phyloP scores from a whole-genome alignment of 164 flowering plant species.

The Dillenia suffruticosa region DNA sequence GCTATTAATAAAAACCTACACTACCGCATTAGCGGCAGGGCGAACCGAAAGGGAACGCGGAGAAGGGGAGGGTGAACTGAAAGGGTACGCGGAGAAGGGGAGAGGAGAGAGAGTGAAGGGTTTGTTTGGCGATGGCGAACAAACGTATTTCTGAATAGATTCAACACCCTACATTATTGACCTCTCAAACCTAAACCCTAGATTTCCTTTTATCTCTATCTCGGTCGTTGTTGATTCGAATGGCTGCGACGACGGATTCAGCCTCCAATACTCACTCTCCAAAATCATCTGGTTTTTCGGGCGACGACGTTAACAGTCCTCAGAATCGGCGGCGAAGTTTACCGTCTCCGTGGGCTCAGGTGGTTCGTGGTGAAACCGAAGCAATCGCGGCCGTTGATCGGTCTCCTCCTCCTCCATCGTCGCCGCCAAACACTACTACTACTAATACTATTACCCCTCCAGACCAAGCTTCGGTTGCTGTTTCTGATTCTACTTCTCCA shows the following conservation, averaged over 20 bases:
- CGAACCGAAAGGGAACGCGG: too few relatives aligned
- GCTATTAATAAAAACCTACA: too few relatives aligned
- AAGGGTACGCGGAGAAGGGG: not conserved
- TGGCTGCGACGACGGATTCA: slow-evolving; percentile 7
- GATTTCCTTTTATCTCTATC: not conserved
- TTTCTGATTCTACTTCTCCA: slow-evolving; percentile 8
- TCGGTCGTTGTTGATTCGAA: too few relatives aligned
- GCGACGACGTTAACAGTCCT: slow-evolving; percentile 9
- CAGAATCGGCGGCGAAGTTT: slow-evolving; percentile 9
- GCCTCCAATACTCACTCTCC: slow-evolving; percentile 6
- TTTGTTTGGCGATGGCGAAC: not conserved
- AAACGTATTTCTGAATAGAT: not conserved
- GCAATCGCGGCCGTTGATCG: slow-evolving; percentile 6
- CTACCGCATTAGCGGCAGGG: too few relatives aligned
- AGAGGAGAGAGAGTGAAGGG: not conserved
- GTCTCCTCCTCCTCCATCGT: not conserved
- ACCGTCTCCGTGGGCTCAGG: slow-evolving; percentile 20
- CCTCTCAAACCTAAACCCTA: not conserved
- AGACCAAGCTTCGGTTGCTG: slow-evolving; percentile 16
- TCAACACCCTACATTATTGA: not conserved
- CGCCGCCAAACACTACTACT: not conserved
- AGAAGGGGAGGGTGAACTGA: not conserved
- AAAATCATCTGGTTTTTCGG: slow-evolving; percentile 5
- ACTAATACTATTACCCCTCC: not conserved
- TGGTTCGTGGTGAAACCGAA: slow-evolving; percentile 27